These are phyloP conservation scores for Linum usitatissimum DNA, from an alignment of 345 rosid genomes.

Conservation along the genomic window DNA sequence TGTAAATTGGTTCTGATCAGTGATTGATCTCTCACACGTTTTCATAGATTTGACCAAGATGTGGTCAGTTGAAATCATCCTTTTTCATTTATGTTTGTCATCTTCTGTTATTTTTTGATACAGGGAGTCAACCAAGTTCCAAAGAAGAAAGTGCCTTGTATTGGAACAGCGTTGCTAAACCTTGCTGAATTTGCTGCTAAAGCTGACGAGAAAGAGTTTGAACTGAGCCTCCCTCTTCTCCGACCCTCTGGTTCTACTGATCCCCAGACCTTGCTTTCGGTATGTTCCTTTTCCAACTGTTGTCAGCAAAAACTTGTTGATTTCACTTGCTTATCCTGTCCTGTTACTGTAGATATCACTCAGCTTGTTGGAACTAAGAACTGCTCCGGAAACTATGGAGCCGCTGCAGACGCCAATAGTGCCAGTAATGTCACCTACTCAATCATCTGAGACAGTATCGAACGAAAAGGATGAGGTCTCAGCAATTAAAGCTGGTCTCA, in stretches of 20 bases:
- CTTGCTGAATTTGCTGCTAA: conserved; percentile 51
- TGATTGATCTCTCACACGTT: no score
- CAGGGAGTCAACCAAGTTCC: conserved; percentile 56
- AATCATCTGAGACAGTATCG: conserved; percentile 32
- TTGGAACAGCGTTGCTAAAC: conserved; percentile 52
- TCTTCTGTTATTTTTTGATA: conserved; percentile 1
- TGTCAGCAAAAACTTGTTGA: not conserved
- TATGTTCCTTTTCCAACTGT: conserved; percentile 24
- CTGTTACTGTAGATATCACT: conserved; percentile 49
- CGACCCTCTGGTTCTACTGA: conserved; percentile 24
- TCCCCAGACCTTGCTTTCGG: conserved; percentile 28
- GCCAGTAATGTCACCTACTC: conserved; percentile 45
- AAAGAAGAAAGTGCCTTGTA: conserved; percentile 42
- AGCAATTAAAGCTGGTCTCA: conserved; percentile 77
- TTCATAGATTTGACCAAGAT: no score
- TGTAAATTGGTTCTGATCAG: no score
- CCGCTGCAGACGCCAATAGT: conserved; percentile 42
- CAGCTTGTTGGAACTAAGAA: conserved; percentile 59
- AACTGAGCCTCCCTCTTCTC: conserved; percentile 46
- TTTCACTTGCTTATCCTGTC: not conserved
- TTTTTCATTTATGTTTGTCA: no score
- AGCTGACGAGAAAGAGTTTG: conserved; percentile 48
- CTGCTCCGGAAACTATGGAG: conserved; percentile 44
- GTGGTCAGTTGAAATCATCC: no score
- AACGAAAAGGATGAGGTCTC: conserved; percentile 63